phyloP scores from a whole-genome alignment of 2,329 filamentous ascomycete genomes.

The Cryphonectria japonica region DNA sequence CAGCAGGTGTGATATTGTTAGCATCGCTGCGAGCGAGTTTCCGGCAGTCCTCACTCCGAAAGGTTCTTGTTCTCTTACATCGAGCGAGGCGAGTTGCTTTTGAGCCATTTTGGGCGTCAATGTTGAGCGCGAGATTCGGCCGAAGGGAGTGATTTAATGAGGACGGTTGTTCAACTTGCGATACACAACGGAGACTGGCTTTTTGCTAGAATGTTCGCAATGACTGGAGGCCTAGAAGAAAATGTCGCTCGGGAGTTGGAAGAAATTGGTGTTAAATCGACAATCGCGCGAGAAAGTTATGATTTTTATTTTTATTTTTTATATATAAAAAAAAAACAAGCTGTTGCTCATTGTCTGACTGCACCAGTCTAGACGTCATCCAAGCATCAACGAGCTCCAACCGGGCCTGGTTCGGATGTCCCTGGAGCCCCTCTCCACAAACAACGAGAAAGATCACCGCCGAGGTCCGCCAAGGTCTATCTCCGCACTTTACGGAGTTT shows the following conservation, averaged over 20 bases:
- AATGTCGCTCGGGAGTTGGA: background rate
- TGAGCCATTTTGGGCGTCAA: constrained; percentile 22
- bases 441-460: background rate
- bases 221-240: background rate
- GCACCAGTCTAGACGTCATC: constrained; percentile 3
- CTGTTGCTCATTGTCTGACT: background rate
- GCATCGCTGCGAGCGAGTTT: background rate
- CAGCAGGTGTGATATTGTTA: constrained; percentile 18
- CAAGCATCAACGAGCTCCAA: background rate
- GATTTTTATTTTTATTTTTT: no score
- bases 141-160: background rate
- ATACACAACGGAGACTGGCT: background rate
- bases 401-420: constrained; percentile 24
- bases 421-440: constrained; percentile 2
- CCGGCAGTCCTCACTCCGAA: background rate
- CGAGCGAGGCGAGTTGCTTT: constrained; percentile 39
- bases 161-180: background rate
- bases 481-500: background rate
- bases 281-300: background rate
- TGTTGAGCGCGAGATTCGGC: background rate
- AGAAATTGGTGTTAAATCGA: background rate
- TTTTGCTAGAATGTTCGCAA: background rate
- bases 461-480: background rate
- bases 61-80: constrained; percentile 39
- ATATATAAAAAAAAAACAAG: no score